Percentiles rank a stretch among this genome's conserved stretches.
These are phyloP conservation scores for Saccharomyces mikatae DNA, from an alignment of 805 yeast genomes.

Conservation along the genomic window DNA sequence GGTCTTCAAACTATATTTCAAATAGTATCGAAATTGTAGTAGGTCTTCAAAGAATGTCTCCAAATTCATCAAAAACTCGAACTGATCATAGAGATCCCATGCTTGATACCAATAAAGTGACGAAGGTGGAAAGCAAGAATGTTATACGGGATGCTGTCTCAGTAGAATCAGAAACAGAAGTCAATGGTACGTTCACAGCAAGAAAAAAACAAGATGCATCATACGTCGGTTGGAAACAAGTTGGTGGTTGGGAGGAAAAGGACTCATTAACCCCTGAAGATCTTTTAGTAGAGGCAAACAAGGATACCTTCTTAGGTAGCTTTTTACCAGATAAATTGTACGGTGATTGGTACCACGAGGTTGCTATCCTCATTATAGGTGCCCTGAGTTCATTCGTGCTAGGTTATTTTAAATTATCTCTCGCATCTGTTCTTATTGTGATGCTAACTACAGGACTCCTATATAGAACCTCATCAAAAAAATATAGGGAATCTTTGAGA, in stretches of 20 bases:
- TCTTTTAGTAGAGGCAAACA: conserved; percentile 58
- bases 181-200: conserved; percentile 1
- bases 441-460: conserved; percentile 50
- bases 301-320: conserved; percentile 65
- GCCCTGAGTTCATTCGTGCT: conserved; percentile 66
- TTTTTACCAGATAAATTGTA: conserved; percentile 67
- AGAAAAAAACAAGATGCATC: conserved; percentile 38
- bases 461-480: conserved; percentile 75
- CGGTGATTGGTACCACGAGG: conserved; percentile 94
- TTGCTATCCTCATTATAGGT: conserved; percentile 57
- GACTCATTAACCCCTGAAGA: conserved; percentile 58
- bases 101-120: neutral
- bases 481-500: conserved; percentile 61
- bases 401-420: conserved; percentile 66
- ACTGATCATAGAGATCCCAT: neutral
- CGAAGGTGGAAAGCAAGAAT: conserved; percentile 4
- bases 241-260: conserved; percentile 74
- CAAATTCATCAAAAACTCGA: neutral
- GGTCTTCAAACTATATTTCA: neutral
- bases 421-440: conserved; percentile 73
- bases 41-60: neutral
- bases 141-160: conserved; percentile 7
- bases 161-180: neutral
- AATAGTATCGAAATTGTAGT: neutral
- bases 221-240: conserved; percentile 87